Evolutionary conservation across 768 basidiomycete genomes (phyloP).

Genomic region (Sarcodon sp.): DNA sequence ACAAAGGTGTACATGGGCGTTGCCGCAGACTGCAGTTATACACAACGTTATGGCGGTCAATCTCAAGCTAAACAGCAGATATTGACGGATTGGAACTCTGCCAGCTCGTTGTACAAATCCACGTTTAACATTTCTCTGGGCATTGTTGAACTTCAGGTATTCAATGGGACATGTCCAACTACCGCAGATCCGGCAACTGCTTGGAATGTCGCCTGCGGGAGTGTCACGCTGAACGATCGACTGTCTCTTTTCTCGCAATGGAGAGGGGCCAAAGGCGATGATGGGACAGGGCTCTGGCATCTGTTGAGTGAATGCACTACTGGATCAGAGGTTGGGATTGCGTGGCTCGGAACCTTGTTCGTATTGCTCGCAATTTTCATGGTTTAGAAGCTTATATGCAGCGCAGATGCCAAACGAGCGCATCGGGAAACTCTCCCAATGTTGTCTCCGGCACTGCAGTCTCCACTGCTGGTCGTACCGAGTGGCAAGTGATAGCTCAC

Average conservation of each 20-base stretch:
- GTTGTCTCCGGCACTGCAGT: slow-evolving; percentile 74
- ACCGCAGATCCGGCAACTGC: slow-evolving; percentile 34
- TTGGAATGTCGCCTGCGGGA: slow-evolving; percentile 68
- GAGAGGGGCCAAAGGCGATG: slow-evolving; percentile 62
- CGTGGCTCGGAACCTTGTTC: slow-evolving; percentile 75
- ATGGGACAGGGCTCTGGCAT: slow-evolving; percentile 78
- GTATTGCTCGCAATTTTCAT: slow-evolving; percentile 8
- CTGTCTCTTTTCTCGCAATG: slow-evolving; percentile 74
- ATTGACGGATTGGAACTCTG: slow-evolving; percentile 70
- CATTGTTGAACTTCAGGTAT: slow-evolving; percentile 69
- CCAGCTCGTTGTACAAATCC: slow-evolving; percentile 57
- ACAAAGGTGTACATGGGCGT: slow-evolving; percentile 60
- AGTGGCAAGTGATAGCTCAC: slow-evolving; percentile 77
- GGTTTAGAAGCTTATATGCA: not conserved
- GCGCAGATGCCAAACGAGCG: slow-evolving; percentile 39
- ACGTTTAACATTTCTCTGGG: slow-evolving; percentile 83
- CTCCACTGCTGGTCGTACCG: slow-evolving; percentile 60
- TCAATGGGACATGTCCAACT: slow-evolving; percentile 50
- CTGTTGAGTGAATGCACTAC: slow-evolving; percentile 77
- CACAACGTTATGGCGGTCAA: slow-evolving; percentile 44
- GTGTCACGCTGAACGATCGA: slow-evolving; percentile 48
- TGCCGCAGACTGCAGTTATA: slow-evolving; percentile 79
- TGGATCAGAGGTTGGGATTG: slow-evolving; percentile 76
- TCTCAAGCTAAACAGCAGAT: slow-evolving; percentile 64
- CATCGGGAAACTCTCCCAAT: slow-evolving; percentile 30